A percentile compares a stretch with the other conserved stretches of the same genome.
These are phyloP conservation scores for Nicotiana benthamiana DNA, from an alignment of 257 asterid genomes.

Conservation along the genomic window DNA sequence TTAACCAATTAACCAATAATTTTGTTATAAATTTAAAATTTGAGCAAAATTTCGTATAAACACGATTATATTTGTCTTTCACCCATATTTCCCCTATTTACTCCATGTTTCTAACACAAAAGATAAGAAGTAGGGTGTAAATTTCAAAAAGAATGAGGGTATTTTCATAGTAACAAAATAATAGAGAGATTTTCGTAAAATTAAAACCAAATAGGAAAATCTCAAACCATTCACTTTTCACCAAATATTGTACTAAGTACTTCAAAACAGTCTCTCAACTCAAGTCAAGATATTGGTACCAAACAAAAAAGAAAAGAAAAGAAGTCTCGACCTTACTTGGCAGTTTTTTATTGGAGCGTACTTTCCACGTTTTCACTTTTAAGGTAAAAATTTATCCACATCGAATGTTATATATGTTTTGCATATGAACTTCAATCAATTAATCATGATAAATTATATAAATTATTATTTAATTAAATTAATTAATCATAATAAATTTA, in stretches of 20 bases:
- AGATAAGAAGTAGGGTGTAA: neutral
- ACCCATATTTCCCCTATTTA: neutral
- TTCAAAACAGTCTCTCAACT: neutral
- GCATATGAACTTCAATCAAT: too few species aligned
- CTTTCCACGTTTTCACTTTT: neutral
- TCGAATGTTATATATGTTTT: too few species aligned
- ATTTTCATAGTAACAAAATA: too few species aligned
- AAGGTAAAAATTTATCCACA: too few species aligned
- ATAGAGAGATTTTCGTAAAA: neutral
- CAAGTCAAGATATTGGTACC: neutral
- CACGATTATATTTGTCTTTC: too few species aligned
- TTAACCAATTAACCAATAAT: too few species aligned
- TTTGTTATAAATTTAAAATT: too few species aligned
- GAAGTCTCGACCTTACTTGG: neutral
- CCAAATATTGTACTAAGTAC: too few species aligned
- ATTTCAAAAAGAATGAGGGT: neutral
- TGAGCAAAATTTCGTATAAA: too few species aligned
- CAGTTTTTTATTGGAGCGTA: neutral
- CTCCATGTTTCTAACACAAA: neutral
- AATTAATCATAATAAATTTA: too few species aligned
- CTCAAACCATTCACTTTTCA: neutral
- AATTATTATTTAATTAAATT: too few species aligned
- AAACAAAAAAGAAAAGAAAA: neutral
- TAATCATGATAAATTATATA: too few species aligned
- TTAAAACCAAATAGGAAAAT: neutral